These are phyloP conservation scores for Aspergillus ustus DNA, from an alignment of 2,329 filamentous ascomycete genomes.

Conservation along the genomic window DNA sequence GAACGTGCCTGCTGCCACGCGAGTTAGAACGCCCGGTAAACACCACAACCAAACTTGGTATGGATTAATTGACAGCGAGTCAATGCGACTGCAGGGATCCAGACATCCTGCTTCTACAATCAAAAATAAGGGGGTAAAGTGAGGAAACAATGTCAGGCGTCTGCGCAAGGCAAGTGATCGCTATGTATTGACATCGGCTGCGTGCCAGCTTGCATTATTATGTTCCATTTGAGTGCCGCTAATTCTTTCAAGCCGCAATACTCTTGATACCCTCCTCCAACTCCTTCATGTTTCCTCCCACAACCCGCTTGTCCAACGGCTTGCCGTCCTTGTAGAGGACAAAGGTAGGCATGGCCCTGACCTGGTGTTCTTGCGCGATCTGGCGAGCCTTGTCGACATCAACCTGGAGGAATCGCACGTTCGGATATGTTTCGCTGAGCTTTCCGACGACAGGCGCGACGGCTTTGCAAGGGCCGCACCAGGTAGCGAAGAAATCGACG, in stretches of 20 bases:
- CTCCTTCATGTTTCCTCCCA: slow-evolving; percentile 34
- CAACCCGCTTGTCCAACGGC: slow-evolving; percentile 33
- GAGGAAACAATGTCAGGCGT: no score
- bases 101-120: no score
- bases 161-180: no score
- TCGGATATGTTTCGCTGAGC: slow-evolving; percentile 55
- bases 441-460: slow-evolving; percentile 58
- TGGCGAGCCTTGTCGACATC: slow-evolving; percentile 59
- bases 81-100: no score
- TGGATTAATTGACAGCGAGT: no score
- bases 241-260: slow-evolving; percentile 20
- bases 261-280: slow-evolving; percentile 34
- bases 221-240: no score
- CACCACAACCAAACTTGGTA: no score
- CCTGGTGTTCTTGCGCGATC: slow-evolving; percentile 54
- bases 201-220: no score
- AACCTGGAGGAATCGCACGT: slow-evolving; percentile 59
- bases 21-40: no score
- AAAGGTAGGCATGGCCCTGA: slow-evolving; percentile 54
- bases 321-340: slow-evolving; percentile 46
- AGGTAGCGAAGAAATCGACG: slow-evolving; percentile 60
- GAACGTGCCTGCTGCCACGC: no score
- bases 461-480: slow-evolving; percentile 62
- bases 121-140: no score
- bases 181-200: no score